Conservation (phyloP, 768 basidiomycete genomes). For the Phanerodontia chrysosporium region DNA sequence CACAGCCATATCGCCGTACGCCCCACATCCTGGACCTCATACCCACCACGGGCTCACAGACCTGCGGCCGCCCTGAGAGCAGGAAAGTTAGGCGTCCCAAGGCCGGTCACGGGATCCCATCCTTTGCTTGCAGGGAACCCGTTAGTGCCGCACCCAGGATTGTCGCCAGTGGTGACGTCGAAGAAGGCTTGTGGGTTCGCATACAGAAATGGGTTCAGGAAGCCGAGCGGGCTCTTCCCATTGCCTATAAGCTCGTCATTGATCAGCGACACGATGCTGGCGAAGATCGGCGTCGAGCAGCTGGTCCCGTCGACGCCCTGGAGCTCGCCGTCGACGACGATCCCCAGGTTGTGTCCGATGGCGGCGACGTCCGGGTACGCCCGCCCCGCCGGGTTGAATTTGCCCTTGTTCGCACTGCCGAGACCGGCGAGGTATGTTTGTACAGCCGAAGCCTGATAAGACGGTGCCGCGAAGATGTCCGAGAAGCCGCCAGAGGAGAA, state of each 20-base stretch:
- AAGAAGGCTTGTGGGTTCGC: slow-evolving; percentile 22
- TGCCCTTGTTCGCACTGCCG: slow-evolving; percentile 45
- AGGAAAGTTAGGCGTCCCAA: slow-evolving; percentile 30
- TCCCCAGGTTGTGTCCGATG: slow-evolving; percentile 43
- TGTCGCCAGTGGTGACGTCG: slow-evolving; percentile 25
- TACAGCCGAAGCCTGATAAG: slow-evolving; percentile 49
- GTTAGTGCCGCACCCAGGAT: slow-evolving; percentile 31
- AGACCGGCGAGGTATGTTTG: slow-evolving; percentile 39
- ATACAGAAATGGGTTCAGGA: slow-evolving; percentile 34
- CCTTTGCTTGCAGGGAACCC: slow-evolving; percentile 29
- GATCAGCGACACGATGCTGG: slow-evolving; percentile 56
- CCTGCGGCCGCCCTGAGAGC: slow-evolving; percentile 30
- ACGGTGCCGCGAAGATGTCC: slow-evolving; percentile 50
- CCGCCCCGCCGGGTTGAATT: slow-evolving; percentile 46
- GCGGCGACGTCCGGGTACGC: slow-evolving; percentile 66
- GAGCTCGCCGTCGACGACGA: slow-evolving; percentile 37
- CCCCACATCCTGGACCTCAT: too few relatives aligned
- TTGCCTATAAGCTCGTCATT: slow-evolving; percentile 29
- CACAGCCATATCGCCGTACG: too few relatives aligned
- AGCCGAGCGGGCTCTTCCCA: slow-evolving; percentile 29
- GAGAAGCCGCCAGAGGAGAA: slow-evolving; percentile 78
- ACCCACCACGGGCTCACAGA: background rate
- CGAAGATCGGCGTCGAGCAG: slow-evolving; percentile 57
- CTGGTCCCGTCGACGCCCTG: slow-evolving; percentile 54
- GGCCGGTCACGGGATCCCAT: slow-evolving; percentile 33